Evolutionary conservation across 495 filamentous ascomycete species (phyloP).

Genomic region (Aspergillus olivimuriae): DNA sequence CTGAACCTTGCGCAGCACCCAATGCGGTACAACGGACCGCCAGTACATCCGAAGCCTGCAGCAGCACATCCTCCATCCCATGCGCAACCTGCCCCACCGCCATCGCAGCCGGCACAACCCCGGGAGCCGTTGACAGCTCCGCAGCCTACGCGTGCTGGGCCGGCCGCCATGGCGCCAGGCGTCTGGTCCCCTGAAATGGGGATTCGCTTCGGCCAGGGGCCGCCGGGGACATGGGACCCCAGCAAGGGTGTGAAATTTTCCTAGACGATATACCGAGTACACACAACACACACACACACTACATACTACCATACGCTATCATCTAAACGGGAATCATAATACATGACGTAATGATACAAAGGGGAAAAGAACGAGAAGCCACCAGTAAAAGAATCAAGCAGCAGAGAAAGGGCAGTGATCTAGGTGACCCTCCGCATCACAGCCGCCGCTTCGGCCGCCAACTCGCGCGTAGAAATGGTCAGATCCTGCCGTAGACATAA

Average conservation of each 20-base stretch:
- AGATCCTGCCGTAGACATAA: slow-evolving; percentile 15
- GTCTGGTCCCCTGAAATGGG: slow-evolving; percentile 77
- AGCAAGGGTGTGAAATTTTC: slow-evolving; percentile 59
- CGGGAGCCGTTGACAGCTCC: slow-evolving; percentile 47
- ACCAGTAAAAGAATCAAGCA: too few relatives aligned
- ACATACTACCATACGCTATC: background rate
- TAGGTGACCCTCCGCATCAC: slow-evolving; percentile 13
- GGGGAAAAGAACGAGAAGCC: background rate
- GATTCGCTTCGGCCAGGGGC: slow-evolving; percentile 62
- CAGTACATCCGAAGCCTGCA: background rate
- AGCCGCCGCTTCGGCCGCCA: slow-evolving; percentile 17
- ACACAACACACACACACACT: background rate
- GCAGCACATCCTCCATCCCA: slow-evolving; percentile 12
- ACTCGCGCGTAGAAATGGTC: slow-evolving; percentile 8
- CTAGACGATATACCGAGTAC: slow-evolving; percentile 10
- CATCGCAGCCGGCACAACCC: slow-evolving; percentile 9
- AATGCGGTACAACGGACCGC: slow-evolving; percentile 14
- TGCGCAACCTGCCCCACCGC: slow-evolving; percentile 4
- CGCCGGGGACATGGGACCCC: slow-evolving; percentile 59
- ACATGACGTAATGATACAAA: background rate
- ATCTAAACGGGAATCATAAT: background rate
- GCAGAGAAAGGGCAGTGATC: background rate
- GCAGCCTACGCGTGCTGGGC: slow-evolving; percentile 45
- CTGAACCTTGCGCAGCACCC: slow-evolving; percentile 48
- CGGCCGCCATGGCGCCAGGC: slow-evolving; percentile 49